phyloP scores from a whole-genome alignment of 257 asterid species.

The Perilla frutescens region DNA sequence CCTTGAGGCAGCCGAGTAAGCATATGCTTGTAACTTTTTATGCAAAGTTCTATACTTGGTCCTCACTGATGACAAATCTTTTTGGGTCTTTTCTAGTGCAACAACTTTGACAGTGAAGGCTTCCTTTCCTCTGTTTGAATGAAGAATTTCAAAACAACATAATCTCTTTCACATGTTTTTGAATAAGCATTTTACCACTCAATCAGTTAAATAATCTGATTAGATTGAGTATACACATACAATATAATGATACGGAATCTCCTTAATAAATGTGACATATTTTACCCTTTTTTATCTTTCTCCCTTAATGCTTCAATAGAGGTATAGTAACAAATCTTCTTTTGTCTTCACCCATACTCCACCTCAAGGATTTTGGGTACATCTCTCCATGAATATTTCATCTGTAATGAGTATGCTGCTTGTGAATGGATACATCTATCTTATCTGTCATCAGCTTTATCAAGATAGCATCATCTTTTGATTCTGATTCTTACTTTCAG shows the following conservation, averaged over 20 bases:
- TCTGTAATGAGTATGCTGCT: constrained; percentile 6
- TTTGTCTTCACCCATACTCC: background rate
- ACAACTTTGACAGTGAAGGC: background rate
- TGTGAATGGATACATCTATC: background rate
- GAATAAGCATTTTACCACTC: background rate
- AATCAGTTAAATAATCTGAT: constrained; percentile 9
- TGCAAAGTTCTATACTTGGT: constrained; percentile 24
- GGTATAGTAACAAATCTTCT: constrained; percentile 3
- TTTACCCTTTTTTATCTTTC: background rate
- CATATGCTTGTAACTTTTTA: constrained; percentile 31
- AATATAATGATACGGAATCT: constrained; percentile 6
- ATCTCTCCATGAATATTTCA: background rate
- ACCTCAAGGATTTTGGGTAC: background rate
- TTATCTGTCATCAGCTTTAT: constrained; percentile 15
- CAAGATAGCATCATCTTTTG: constrained; percentile 30
- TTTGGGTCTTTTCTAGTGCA: background rate
- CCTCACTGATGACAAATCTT: background rate
- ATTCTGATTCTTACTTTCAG: constrained; percentile 46
- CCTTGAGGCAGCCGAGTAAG: constrained; percentile 69
- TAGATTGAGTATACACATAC: background rate
- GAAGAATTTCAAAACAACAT: background rate
- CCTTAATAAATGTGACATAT: background rate
- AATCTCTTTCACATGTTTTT: constrained; percentile 26
- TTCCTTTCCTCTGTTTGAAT: constrained; percentile 6
- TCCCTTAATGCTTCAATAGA: background rate